phyloP scores from a whole-genome alignment of 1,284 basidiomycete species.

The Sutorius eximius region DNA sequence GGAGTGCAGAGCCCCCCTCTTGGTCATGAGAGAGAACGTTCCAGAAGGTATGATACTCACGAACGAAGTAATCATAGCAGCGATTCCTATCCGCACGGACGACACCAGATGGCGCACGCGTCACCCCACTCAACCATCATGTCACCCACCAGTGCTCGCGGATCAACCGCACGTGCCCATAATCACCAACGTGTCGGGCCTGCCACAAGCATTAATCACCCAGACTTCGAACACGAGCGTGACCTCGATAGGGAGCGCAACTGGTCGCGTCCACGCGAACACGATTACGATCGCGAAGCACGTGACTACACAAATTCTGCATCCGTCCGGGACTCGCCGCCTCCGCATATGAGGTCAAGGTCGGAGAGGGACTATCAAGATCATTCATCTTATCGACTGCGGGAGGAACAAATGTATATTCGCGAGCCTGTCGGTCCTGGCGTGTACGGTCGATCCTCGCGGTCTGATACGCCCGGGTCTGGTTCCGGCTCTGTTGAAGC shows the following conservation, averaged over 20 bases:
- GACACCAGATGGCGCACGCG: slow-evolving; percentile 39
- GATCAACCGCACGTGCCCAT: slow-evolving; percentile 46
- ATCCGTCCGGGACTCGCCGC: slow-evolving; percentile 39
- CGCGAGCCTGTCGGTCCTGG: slow-evolving; percentile 40
- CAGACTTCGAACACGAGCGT: slow-evolving; percentile 45
- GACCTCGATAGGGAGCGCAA: slow-evolving; percentile 45
- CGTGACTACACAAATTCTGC: slow-evolving; percentile 33
- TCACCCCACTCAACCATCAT: slow-evolving; percentile 38
- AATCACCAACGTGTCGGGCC: slow-evolving; percentile 68
- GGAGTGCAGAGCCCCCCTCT: slow-evolving; percentile 50
- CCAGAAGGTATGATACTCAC: slow-evolving; percentile 43
- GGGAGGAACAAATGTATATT: slow-evolving; percentile 48
- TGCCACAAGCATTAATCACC: slow-evolving; percentile 53
- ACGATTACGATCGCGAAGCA: slow-evolving; percentile 44
- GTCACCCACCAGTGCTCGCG: slow-evolving; percentile 35
- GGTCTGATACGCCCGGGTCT: slow-evolving; percentile 56
- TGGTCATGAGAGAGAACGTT: slow-evolving; percentile 44
- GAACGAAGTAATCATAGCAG: slow-evolving; percentile 34
- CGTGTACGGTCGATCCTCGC: slow-evolving; percentile 42
- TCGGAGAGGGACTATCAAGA: slow-evolving; percentile 39
- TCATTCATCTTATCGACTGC: slow-evolving; percentile 40
- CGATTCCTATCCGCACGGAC: slow-evolving; percentile 33
- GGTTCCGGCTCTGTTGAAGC: slow-evolving; percentile 46
- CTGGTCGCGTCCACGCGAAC: slow-evolving; percentile 48
- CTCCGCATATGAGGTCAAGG: slow-evolving; percentile 40